phyloP scores from a whole-genome alignment of 805 yeast species.

The Hanseniaspora pseudoguilliermondii region DNA sequence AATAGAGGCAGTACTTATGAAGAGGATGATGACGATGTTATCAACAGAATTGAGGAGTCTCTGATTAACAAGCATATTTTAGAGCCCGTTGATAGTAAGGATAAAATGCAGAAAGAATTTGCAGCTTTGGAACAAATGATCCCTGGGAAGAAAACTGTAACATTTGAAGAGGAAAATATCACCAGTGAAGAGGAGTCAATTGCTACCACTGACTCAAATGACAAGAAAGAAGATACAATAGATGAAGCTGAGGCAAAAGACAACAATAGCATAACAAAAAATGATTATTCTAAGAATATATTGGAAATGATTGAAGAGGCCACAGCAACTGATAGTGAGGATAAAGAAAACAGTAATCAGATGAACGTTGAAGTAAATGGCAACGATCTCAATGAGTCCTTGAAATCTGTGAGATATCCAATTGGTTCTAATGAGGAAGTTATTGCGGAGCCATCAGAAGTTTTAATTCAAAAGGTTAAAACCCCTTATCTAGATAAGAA shows the following conservation, averaged over 20 bases:
- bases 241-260: not conserved
- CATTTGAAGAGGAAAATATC: not conserved
- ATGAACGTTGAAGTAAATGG: not conserved
- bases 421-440: not conserved
- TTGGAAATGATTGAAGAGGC: not conserved
- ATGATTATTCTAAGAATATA: not conserved
- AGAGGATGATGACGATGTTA: not conserved
- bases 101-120: not conserved
- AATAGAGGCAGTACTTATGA: not conserved
- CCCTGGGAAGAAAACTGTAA: not conserved
- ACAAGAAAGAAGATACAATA: not conserved
- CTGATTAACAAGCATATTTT: not conserved
- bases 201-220: not conserved
- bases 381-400: too few relatives aligned
- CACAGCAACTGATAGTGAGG: too few relatives aligned
- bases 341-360: not conserved
- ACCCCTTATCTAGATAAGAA: not conserved
- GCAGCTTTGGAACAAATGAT: not conserved
- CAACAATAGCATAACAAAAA: not conserved
- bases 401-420: not conserved
- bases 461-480: not conserved
- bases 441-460: not conserved
- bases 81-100: not conserved
- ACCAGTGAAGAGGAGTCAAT: not conserved
- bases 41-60: not conserved